A percentile compares a stretch with the other conserved stretches of the same genome.
Conservation (phyloP, 2,329 filamentous ascomycete species). For the Stemphylium lycopersici region DNA sequence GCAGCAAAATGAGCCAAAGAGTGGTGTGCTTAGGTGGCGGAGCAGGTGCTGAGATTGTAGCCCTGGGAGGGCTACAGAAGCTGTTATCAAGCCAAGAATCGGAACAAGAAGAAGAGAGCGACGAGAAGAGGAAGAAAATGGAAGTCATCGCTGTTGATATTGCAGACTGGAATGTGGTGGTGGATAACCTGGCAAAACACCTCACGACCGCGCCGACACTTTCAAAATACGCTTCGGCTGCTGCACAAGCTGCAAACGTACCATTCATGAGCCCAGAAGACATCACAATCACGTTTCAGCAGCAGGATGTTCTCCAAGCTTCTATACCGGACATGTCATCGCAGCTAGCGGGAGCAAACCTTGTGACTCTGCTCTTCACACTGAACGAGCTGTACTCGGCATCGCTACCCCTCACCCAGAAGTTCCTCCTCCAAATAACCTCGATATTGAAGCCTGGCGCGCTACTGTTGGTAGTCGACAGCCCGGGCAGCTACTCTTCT, state of each 20-base stretch:
- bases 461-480: constrained; percentile 85
- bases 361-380: constrained; percentile 90
- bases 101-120: background rate
- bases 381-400: constrained; percentile 91
- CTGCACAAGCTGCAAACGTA: constrained; percentile 50
- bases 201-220: constrained; percentile 60
- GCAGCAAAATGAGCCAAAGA: constrained; percentile 31
- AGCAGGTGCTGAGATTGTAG: constrained; percentile 70
- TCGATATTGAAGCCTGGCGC: constrained; percentile 63
- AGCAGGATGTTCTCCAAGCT: constrained; percentile 58
- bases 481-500: constrained; percentile 90
- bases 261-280: constrained; percentile 41
- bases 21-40: constrained; percentile 68
- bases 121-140: background rate
- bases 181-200: constrained; percentile 62
- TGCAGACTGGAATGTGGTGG: constrained; percentile 74
- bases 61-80: constrained; percentile 62
- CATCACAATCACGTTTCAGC: constrained; percentile 53
- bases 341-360: constrained; percentile 37
- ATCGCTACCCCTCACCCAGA: constrained; percentile 75
- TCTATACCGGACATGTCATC: constrained; percentile 45
- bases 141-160: constrained; percentile 76
- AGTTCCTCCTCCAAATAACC: constrained; percentile 74
- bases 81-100: constrained; percentile 29
- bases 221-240: constrained; percentile 56